These are phyloP conservation scores for Schwanniomyces occidentalis DNA, from an alignment of 805 yeast species.

Conservation along the genomic window DNA sequence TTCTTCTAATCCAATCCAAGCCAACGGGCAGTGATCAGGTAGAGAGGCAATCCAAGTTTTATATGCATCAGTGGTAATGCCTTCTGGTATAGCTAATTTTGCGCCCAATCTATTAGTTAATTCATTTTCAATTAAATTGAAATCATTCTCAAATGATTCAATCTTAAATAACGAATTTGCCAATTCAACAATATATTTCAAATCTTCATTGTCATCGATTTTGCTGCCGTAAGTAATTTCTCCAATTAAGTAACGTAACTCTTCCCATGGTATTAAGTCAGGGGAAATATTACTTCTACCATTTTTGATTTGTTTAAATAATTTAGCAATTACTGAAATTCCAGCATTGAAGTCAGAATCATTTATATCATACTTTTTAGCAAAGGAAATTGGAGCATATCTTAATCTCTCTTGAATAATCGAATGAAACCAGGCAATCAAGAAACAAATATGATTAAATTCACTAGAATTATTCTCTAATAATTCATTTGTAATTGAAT, in stretches of 20 bases:
- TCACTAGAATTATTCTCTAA: conserved; percentile 38
- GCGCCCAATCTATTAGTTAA: conserved; percentile 13
- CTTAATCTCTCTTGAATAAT: conserved; percentile 58
- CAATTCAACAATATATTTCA: conserved; percentile 29
- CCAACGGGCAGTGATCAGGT: conserved; percentile 53
- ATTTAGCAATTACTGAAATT: conserved; percentile 40
- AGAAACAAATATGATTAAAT: conserved; percentile 47
- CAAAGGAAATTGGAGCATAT: conserved; percentile 64
- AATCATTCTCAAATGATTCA: conserved; percentile 41
- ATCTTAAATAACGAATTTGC: conserved; percentile 39
- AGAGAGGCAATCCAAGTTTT: conserved; percentile 50
- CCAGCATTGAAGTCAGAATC: conserved; percentile 68
- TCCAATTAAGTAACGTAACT: conserved; percentile 49
- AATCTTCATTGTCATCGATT: conserved; percentile 45
- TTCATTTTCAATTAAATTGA: conserved; percentile 39
- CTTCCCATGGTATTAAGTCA: conserved; percentile 53
- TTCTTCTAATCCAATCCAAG: conserved; percentile 53
- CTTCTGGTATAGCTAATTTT: conserved; percentile 49
- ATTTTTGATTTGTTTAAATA: conserved; percentile 31
- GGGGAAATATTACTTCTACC: conserved; percentile 43
- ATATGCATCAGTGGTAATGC: conserved; percentile 32
- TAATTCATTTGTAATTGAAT: conserved; percentile 16
- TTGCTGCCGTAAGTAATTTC: conserved; percentile 69
- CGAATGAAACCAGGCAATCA: conserved; percentile 72
- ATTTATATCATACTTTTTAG: conserved; percentile 63